These are phyloP conservation scores for Geotrichum candidum DNA, from an alignment of 1,139 yeast genomes.

Conservation along the genomic window DNA sequence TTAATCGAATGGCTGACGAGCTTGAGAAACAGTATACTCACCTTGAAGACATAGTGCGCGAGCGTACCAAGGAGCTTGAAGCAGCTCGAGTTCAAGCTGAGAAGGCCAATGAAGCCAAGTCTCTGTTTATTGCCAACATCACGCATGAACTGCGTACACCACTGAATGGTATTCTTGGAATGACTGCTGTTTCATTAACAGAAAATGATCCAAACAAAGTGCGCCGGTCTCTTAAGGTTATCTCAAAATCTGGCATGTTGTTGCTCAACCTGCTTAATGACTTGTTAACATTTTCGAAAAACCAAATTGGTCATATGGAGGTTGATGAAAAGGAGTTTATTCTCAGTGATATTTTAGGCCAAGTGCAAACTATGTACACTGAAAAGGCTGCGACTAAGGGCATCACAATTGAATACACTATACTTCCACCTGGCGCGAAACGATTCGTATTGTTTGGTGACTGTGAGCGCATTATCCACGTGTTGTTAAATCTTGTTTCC, in stretches of 20 bases:
- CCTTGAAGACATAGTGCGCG: conserved; percentile 82
- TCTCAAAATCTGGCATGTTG: conserved; percentile 82
- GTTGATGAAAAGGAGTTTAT: conserved; percentile 73
- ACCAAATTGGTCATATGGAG: conserved; percentile 80
- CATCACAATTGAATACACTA: too few species aligned
- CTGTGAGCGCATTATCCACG: conserved; percentile 77
- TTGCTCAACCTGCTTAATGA: conserved; percentile 83
- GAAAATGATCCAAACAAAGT: conserved; percentile 64
- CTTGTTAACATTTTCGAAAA: conserved; percentile 79
- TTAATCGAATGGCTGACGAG: conserved; percentile 86
- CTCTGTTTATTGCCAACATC: conserved; percentile 90
- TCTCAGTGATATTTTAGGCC: conserved; percentile 40
- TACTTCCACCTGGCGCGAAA: too few species aligned
- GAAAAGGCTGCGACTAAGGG: conserved; percentile 43
- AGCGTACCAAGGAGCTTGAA: conserved; percentile 82
- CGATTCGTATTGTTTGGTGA: conserved; percentile 62
- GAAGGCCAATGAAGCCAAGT: conserved; percentile 89
- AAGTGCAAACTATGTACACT: conserved; percentile 26
- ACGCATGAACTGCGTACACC: conserved; percentile 96
- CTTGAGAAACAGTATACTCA: conserved; percentile 75
- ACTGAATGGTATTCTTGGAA: conserved; percentile 88
- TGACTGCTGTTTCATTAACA: conserved; percentile 90
- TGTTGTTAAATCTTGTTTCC: conserved; percentile 80
- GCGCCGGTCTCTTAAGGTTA: conserved; percentile 63
- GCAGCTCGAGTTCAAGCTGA: conserved; percentile 87